Evolutionary conservation across 1,139 yeast species (phyloP), one percentile per base, ranked within the genome.

Genomic region (Wickerhamomyces sp.): DNA sequence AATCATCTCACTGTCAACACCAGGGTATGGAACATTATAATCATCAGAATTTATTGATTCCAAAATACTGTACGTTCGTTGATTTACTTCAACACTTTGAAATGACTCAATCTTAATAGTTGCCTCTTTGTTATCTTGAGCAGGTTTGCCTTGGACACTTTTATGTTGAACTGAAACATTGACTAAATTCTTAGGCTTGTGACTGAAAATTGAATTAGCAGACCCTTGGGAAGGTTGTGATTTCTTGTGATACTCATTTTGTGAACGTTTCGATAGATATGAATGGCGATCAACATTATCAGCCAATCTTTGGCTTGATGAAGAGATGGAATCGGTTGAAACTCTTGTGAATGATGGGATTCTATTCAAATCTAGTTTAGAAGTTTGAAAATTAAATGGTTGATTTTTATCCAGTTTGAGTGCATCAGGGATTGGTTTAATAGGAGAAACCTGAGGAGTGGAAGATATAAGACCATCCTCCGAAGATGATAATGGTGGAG

Each of bases 1-100:
- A 37, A 84, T 74, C 3, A 79, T 82, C 39, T 69, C 69, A 39
- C 70, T 72, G 42, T 83, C 76, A 35, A 81, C 75, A 4, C 88
- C 89, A 0, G 85, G 83, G 43, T 76, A 77, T 7, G 67, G 66
- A 25, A 62, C 46, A 13, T 57, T 50, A 31, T 56, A 55, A 65
- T 75, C 40, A 60, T 70, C 48, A 13, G 56, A 46, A 18, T 41
- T 32, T 2, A 47, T 43, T 4, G 47, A 46, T 5, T 42, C 40
- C 10, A 43, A 24, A 13, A 9, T 16, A 14, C n/a, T 7, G 29
- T 17, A 29, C 27, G 10, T 24, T 5, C 13, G 14, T 5, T 13
- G 14, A 24, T 7, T 21, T 7, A 10, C 10, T 7, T 10, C 24
- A 21, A 8, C 24, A 10, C 24, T 21, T 21, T 7, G 24, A 8